phyloP scores from a whole-genome alignment of 768 basidiomycete genomes.

The Boletus edulis region DNA sequence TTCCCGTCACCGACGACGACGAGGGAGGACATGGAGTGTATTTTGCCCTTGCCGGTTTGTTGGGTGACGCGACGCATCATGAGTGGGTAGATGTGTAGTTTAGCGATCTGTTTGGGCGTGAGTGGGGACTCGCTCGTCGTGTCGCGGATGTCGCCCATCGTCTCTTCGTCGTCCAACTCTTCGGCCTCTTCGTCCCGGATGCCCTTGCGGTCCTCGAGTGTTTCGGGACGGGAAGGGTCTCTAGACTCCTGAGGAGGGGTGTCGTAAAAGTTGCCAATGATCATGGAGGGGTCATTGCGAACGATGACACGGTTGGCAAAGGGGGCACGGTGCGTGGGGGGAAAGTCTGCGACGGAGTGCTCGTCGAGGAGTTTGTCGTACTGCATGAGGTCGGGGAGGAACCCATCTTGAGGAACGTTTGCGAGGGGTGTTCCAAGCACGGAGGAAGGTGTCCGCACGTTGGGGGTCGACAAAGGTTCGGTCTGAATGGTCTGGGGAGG shows the following conservation, averaged over 20 bases:
- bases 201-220: slow-evolving; percentile 8
- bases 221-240: slow-evolving; percentile 1
- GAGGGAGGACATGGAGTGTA: slow-evolving; percentile 56
- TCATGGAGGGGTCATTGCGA: slow-evolving; percentile 72
- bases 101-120: slow-evolving; percentile 23
- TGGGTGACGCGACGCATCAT: slow-evolving; percentile 64
- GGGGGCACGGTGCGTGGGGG: slow-evolving; percentile 49
- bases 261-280: slow-evolving; percentile 38
- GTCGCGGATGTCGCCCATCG: slow-evolving; percentile 11
- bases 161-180: slow-evolving; percentile 20
- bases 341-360: slow-evolving; percentile 51
- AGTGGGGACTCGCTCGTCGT: slow-evolving; percentile 18
- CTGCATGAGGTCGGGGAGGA: slow-evolving; percentile 61
- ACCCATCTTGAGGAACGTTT: slow-evolving; percentile 24
- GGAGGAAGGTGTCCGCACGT: slow-evolving; percentile 1
- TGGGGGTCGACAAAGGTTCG: slow-evolving; percentile 1
- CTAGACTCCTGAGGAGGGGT: slow-evolving; percentile 8
- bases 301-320: slow-evolving; percentile 62
- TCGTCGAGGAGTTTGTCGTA: slow-evolving; percentile 62
- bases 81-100: slow-evolving; percentile 40
- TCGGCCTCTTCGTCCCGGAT: slow-evolving; percentile 13
- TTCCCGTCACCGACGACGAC: slow-evolving; percentile 80
- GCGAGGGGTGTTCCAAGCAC: slow-evolving; percentile 17
- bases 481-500: neutral
- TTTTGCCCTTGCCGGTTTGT: slow-evolving; percentile 95